phyloP scores from a whole-genome alignment of 2,329 filamentous ascomycete genomes.

The Aureobasidium namibiae region DNA sequence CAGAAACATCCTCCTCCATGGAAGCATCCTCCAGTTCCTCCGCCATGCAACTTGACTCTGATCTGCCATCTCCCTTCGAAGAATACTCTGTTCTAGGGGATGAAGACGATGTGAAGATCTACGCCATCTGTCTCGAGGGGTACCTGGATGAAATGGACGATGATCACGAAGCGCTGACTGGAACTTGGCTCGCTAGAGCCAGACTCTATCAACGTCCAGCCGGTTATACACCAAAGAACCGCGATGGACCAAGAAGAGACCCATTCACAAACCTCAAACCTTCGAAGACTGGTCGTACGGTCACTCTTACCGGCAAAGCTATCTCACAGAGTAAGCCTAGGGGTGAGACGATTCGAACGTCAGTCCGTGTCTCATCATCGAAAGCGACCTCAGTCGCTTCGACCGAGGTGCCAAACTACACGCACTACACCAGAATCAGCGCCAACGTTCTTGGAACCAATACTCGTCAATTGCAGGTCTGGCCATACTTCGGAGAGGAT shows the following conservation, averaged over 20 bases:
- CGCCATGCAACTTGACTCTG: not conserved
- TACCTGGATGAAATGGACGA: slow-evolving; percentile 14
- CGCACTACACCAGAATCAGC: slow-evolving; percentile 34
- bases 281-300: not conserved
- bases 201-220: not conserved
- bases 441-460: slow-evolving; percentile 36
- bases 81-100: not conserved
- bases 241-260: not conserved
- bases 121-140: not conserved
- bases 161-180: slow-evolving; percentile 16
- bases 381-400: not conserved
- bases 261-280: not conserved
- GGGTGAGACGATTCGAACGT: not conserved
- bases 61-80: not conserved
- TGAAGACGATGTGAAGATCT: not conserved
- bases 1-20: not conserved
- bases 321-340: not conserved
- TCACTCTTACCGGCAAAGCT: not conserved
- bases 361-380: not conserved
- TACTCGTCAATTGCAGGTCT: slow-evolving; percentile 31
- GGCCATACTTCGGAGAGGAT: slow-evolving; percentile 32
- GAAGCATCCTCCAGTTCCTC: not conserved
- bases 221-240: not conserved
- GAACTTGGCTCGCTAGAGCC: slow-evolving; percentile 13
- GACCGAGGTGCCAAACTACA: slow-evolving; percentile 29